phyloP scores from a whole-genome alignment of 2,329 filamentous ascomycete genomes.

The Aurifilum marmelostoma region DNA sequence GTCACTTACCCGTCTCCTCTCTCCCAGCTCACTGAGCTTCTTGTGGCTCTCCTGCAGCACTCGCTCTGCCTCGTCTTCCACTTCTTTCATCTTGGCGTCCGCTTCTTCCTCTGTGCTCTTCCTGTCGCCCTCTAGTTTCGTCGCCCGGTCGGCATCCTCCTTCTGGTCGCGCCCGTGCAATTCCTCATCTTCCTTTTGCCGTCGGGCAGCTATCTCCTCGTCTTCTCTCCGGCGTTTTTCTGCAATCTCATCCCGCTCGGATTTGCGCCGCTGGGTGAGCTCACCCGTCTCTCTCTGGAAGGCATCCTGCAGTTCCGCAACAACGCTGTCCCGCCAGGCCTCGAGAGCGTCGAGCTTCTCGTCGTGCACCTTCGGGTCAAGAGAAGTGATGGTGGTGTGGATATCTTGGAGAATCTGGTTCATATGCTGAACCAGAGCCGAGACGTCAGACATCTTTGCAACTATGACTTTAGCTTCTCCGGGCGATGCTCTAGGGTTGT shows the following conservation, averaged over 20 bases:
- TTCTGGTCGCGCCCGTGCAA: conserved; percentile 33
- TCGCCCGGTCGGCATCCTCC: conserved; percentile 39
- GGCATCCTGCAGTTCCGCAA: conserved; percentile 38
- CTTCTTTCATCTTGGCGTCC: conserved; percentile 39
- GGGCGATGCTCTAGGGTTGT: not conserved
- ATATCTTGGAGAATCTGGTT: conserved; percentile 47
- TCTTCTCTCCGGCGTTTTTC: conserved; percentile 46
- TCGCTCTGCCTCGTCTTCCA: conserved; percentile 40
- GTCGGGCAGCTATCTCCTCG: conserved; percentile 43
- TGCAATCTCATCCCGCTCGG: conserved; percentile 39
- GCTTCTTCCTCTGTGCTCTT: conserved; percentile 41
- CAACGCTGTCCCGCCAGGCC: conserved; percentile 39
- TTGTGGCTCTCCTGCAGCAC: conserved; percentile 39
- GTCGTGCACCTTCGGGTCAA: conserved; percentile 41
- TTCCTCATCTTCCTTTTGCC: conserved; percentile 44
- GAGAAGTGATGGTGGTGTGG: conserved; percentile 40
- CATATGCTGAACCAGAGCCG: conserved; percentile 47
- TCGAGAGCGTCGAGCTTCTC: conserved; percentile 45
- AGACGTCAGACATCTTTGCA: conserved; percentile 39
- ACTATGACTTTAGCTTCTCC: not conserved
- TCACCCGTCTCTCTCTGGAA: conserved; percentile 40
- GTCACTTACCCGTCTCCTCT: conserved; percentile 38
- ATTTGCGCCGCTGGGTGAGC: conserved; percentile 36
- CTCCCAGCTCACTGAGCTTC: conserved; percentile 40
- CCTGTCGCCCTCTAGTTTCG: conserved; percentile 38